A percentile compares a stretch with the other conserved stretches of the same genome.
Evolutionary conservation across 768 basidiomycete species (phyloP).

Genomic region (Russula compacta): DNA sequence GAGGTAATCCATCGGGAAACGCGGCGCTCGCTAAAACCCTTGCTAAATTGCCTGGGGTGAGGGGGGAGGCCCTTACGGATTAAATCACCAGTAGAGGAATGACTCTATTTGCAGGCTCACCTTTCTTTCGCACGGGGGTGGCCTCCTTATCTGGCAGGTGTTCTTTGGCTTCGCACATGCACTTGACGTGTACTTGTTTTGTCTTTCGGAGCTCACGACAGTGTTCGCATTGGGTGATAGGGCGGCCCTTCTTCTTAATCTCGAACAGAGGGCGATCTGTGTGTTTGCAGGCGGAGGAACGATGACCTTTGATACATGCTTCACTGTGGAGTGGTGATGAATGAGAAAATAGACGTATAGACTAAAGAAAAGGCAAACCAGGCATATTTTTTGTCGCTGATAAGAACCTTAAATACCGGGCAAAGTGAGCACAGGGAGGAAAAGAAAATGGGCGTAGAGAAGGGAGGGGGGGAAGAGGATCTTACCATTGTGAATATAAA

Average conservation of each 20-base stretch:
- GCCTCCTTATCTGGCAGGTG: slow-evolving; percentile 10
- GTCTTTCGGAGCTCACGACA: slow-evolving; percentile 78
- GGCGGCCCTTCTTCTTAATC: slow-evolving; percentile 88
- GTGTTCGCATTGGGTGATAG: slow-evolving; percentile 80
- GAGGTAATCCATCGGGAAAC: slow-evolving; percentile 72
- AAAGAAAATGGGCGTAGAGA: background rate
- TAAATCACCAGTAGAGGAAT: slow-evolving; percentile 17
- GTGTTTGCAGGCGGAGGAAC: slow-evolving; percentile 82
- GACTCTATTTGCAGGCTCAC: slow-evolving; percentile 35
- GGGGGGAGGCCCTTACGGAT: slow-evolving; percentile 22
- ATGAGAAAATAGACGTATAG: background rate
- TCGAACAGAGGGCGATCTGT: slow-evolving; percentile 85
- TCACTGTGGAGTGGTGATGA: slow-evolving; percentile 41
- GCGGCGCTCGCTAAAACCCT: slow-evolving; percentile 62
- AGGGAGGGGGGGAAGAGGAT: background rate
- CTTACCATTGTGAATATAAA: slow-evolving; percentile 11
- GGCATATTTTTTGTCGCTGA: slow-evolving; percentile 66
- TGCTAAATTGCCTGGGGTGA: slow-evolving; percentile 41
- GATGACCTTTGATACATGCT: slow-evolving; percentile 91
- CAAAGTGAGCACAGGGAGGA: background rate
- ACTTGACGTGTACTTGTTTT: slow-evolving; percentile 74
- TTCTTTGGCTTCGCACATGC: slow-evolving; percentile 44
- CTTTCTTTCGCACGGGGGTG: slow-evolving; percentile 41
- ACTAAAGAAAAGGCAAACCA: slow-evolving; percentile 40
- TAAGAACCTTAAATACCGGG: slow-evolving; percentile 42